phyloP scores from a whole-genome alignment of 139 green algal genomes.

The Asterochloris sp. region DNA sequence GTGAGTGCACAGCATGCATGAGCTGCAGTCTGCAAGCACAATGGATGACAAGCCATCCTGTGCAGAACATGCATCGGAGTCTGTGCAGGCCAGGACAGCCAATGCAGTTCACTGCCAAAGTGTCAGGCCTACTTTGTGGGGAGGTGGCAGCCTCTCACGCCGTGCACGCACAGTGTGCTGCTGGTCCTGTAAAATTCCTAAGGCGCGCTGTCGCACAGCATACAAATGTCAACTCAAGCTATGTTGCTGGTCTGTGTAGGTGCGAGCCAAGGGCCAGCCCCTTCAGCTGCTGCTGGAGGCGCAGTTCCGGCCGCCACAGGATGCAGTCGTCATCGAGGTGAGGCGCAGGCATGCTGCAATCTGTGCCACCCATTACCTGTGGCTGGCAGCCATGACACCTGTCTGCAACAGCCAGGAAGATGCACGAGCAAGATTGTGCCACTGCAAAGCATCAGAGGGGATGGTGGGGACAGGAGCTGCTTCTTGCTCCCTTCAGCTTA shows the following conservation, averaged over 20 bases:
- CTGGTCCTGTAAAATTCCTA: not conserved
- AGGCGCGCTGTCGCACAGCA: no score
- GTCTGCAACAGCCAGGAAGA: not conserved
- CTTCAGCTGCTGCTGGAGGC: constrained; percentile 30
- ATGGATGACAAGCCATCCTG: no score
- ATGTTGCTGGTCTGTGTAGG: constrained; percentile 1
- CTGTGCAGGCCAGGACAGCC: no score
- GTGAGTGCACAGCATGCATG: not conserved
- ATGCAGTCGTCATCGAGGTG: constrained; percentile 44
- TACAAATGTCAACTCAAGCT: not conserved
- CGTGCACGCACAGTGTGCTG: not conserved
- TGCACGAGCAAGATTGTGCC: not conserved
- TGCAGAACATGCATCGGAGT: no score
- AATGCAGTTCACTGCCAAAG: no score
- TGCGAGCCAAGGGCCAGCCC: constrained; percentile 14
- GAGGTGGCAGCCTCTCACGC: not conserved
- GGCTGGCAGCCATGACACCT: not conserved
- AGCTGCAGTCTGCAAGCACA: not conserved
- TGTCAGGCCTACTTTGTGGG: no score
- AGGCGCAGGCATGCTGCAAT: not conserved
- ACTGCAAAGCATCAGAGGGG: not conserved
- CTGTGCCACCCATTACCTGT: not conserved
- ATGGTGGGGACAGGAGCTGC: not conserved
- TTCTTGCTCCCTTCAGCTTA: not conserved
- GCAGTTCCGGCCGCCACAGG: constrained; percentile 50